A percentile compares a stretch with the other conserved stretches of the same genome.
phyloP scores from a whole-genome alignment of 2,329 filamentous ascomycete species.

The Cladosporium cucumerinum region DNA sequence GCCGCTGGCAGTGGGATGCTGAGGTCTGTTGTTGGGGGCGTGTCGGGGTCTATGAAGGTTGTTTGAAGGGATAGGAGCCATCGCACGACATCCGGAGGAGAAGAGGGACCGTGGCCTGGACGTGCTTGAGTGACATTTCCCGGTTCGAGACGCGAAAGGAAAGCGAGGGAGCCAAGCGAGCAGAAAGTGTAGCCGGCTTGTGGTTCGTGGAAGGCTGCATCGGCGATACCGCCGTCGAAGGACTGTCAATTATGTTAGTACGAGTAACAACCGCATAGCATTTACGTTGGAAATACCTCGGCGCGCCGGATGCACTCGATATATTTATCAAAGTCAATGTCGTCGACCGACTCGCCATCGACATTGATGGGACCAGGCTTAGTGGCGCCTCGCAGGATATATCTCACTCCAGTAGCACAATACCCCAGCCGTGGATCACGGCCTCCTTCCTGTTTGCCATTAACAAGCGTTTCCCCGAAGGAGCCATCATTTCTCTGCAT shows the following conservation, averaged over 20 bases:
- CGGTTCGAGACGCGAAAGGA: constrained; percentile 63
- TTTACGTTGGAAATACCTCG: constrained; percentile 32
- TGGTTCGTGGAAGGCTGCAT: constrained; percentile 74
- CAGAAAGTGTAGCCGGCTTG: constrained; percentile 93
- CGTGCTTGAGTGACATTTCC: constrained; percentile 10
- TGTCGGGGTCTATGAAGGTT: constrained; percentile 38
- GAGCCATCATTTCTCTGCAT: constrained; percentile 83
- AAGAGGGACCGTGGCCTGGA: constrained; percentile 32
- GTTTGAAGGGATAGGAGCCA: constrained; percentile 51
- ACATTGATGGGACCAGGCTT: constrained; percentile 52
- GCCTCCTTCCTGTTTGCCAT: constrained; percentile 66
- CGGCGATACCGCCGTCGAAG: constrained; percentile 81
- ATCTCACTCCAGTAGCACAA: constrained; percentile 75
- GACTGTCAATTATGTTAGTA: constrained; percentile 48
- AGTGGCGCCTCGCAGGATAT: constrained; percentile 60
- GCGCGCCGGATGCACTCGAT: constrained; percentile 67
- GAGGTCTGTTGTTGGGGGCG: constrained; percentile 22
- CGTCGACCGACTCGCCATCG: constrained; percentile 56
- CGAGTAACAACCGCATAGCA: neutral
- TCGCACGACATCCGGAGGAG: constrained; percentile 40
- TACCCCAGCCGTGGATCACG: constrained; percentile 86
- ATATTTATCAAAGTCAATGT: constrained; percentile 71
- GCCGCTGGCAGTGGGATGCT: neutral
- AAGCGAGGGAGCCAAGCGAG: constrained; percentile 70
- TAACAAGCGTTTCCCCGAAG: constrained; percentile 77